phyloP scores from a whole-genome alignment of 148 eudicot species.

The Chenopodium quinoa region DNA sequence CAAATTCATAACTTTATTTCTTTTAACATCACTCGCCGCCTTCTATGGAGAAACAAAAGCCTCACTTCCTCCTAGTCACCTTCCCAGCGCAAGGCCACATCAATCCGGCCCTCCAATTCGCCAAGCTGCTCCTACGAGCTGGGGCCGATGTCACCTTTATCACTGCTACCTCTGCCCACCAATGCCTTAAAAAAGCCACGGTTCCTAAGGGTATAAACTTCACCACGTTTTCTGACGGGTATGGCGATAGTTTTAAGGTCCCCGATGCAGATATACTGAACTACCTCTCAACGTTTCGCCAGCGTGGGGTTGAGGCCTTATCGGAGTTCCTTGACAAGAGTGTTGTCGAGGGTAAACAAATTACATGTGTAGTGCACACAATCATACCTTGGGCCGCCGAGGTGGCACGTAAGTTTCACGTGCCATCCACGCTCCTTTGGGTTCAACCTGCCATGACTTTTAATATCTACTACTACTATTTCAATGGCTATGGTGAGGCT shows the following conservation, averaged over 20 bases:
- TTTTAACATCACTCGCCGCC: neutral
- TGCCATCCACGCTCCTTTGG: slow-evolving; percentile 54
- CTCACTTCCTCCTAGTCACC: slow-evolving; percentile 48
- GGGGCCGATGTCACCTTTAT: slow-evolving; percentile 44
- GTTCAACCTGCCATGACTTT: slow-evolving; percentile 59
- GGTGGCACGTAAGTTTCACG: slow-evolving; percentile 45
- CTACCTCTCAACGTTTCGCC: slow-evolving; percentile 26
- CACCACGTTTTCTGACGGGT: slow-evolving; percentile 47
- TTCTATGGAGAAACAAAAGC: slow-evolving; percentile 25
- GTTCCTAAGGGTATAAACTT: slow-evolving; percentile 33
- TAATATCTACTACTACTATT: slow-evolving; percentile 49
- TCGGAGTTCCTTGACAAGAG: slow-evolving; percentile 29
- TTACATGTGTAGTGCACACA: slow-evolving; percentile 54
- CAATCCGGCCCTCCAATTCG: slow-evolving; percentile 60
- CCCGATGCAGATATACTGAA: slow-evolving; percentile 3
- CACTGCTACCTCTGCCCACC: slow-evolving; percentile 33
- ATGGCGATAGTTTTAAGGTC: slow-evolving; percentile 36
- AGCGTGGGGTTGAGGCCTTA: slow-evolving; percentile 27
- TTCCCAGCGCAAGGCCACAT: slow-evolving; percentile 56
- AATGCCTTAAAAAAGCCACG: slow-evolving; percentile 20
- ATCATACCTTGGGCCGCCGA: slow-evolving; percentile 53
- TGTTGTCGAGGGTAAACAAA: slow-evolving; percentile 33
- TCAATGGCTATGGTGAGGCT: slow-evolving; percentile 33
- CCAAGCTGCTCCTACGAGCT: slow-evolving; percentile 35
- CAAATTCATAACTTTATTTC: neutral